phyloP scores from a whole-genome alignment of 2,329 filamentous ascomycete genomes.

The Hypoxylon sp. region DNA sequence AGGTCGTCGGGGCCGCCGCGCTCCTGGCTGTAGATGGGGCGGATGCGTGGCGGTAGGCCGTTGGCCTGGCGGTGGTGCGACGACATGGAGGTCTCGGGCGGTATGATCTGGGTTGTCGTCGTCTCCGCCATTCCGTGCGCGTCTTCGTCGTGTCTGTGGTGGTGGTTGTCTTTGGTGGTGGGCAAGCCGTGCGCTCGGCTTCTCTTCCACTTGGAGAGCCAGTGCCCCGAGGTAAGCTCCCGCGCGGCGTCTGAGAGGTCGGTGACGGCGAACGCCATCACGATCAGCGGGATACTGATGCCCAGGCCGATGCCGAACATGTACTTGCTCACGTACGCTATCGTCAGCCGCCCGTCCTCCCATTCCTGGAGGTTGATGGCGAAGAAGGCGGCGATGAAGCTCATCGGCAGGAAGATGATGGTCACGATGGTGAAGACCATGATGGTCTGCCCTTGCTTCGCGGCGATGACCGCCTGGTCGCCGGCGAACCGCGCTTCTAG shows the following conservation, averaged over 20 bases:
- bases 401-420: slow-evolving; percentile 55
- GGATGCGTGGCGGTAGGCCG: background rate
- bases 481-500: slow-evolving; percentile 69
- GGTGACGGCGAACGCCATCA: slow-evolving; percentile 49
- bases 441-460: slow-evolving; percentile 56
- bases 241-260: slow-evolving; percentile 44
- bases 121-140: background rate
- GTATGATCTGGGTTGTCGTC: background rate
- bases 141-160: background rate
- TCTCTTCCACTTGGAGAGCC: slow-evolving; percentile 1
- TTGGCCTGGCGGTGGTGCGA: slow-evolving; percentile 3
- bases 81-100: slow-evolving; percentile 4
- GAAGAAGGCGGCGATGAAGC: slow-evolving; percentile 54
- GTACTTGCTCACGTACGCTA: slow-evolving; percentile 62
- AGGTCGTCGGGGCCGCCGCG: slow-evolving; percentile 20
- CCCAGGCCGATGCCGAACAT: slow-evolving; percentile 56
- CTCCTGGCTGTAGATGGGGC: slow-evolving; percentile 18
- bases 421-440: slow-evolving; percentile 57
- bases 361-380: slow-evolving; percentile 57
- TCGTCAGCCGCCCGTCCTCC: slow-evolving; percentile 49
- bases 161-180: background rate
- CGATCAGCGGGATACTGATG: slow-evolving; percentile 50
- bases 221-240: slow-evolving; percentile 4
- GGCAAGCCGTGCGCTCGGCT: background rate
- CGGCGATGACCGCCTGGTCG: slow-evolving; percentile 68